Evolutionary conservation across 208 protist species (phyloP), one percentile per base, ranked within the genome.

Genomic region (Crithidia brevicula): DNA sequence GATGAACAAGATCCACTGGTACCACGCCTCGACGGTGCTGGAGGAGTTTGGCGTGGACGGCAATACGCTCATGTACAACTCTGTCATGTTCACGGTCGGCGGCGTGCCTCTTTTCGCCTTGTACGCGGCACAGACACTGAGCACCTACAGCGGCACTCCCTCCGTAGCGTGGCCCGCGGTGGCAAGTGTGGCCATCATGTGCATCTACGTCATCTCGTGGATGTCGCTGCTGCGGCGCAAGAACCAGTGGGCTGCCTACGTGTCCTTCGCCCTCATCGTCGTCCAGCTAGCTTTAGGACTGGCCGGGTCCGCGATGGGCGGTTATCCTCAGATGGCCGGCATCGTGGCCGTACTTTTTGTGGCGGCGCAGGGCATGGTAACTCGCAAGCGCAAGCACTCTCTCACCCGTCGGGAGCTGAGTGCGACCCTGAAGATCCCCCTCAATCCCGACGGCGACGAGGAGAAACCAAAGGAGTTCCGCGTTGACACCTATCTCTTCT

Each of bases 31-130:
- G 16, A 91, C 76, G 2, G 79, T 92, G 20, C 70, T 96, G 11
- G 91, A 96, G 62, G 88, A 96, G 72, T 96, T 87, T 59, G 91
- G 91, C 43, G 28, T 96, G n/a, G 91, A 96, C 67, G 66, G 75
- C 11, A 65, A 75, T 13, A 92, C 87, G 49, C 59, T 94, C 9
- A 72, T 81, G 38, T 89, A 81, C 72, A 93, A 93, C 69, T 70
- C 76, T 7, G 54, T 93, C 47, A 78, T 94, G 10, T 92, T 94
- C 57, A 92, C 82, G 6, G 65, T 96, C n/a, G 88, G 86, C 9
- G 78, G 66, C 50, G 87, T 92, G 11, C 88, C 91, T 13, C 65
- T 96, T 13, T 93, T 96, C 58, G 77, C 73, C 6, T 57, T 96
- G 1, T 91, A 88, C 50, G 80, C 85, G 3, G 82, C 74, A 6